Evolutionary conservation across 352 stramenopile genomes (phyloP).

Genomic region (Phytophthora multivora): DNA sequence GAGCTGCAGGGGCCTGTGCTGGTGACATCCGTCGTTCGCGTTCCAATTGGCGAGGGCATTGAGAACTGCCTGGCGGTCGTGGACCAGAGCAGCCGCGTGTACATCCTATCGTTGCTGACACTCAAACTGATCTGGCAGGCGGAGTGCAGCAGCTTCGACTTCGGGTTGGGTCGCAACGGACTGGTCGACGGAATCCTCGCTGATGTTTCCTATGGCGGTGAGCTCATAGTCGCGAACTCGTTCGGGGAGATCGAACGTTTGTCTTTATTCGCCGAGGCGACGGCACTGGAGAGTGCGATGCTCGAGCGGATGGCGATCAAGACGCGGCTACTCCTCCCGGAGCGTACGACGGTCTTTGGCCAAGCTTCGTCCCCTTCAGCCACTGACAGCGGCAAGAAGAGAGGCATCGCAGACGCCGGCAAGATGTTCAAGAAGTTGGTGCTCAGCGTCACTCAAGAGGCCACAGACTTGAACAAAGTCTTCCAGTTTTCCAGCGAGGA

Average conservation of each 20-base stretch:
- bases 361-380: slow-evolving; percentile 25
- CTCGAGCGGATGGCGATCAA: slow-evolving; percentile 60
- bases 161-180: slow-evolving; percentile 32
- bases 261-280: slow-evolving; percentile 59
- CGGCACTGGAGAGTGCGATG: slow-evolving; percentile 59
- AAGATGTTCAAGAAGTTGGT: slow-evolving; percentile 84
- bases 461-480: slow-evolving; percentile 72
- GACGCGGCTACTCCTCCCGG: slow-evolving; percentile 45
- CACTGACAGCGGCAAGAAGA: slow-evolving; percentile 45
- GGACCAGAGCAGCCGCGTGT: slow-evolving; percentile 70
- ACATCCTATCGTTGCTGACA: slow-evolving; percentile 64
- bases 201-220: slow-evolving; percentile 51
- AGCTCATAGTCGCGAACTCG: slow-evolving; percentile 62
- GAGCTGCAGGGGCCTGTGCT: slow-evolving; percentile 50
- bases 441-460: slow-evolving; percentile 59
- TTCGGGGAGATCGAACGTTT: slow-evolving; percentile 75
- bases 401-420: slow-evolving; percentile 52
- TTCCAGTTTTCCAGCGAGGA: slow-evolving; percentile 75
- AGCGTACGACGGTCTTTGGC: slow-evolving; percentile 42
- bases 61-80: slow-evolving; percentile 71
- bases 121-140: slow-evolving; percentile 58
- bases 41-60: slow-evolving; percentile 56
- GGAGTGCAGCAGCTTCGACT: slow-evolving; percentile 40
- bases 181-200: slow-evolving; percentile 53
- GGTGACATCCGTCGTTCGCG: slow-evolving; percentile 54